These are phyloP conservation scores for Mikania micrantha DNA, from an alignment of 129 eudicot genomes.

Conservation along the genomic window DNA sequence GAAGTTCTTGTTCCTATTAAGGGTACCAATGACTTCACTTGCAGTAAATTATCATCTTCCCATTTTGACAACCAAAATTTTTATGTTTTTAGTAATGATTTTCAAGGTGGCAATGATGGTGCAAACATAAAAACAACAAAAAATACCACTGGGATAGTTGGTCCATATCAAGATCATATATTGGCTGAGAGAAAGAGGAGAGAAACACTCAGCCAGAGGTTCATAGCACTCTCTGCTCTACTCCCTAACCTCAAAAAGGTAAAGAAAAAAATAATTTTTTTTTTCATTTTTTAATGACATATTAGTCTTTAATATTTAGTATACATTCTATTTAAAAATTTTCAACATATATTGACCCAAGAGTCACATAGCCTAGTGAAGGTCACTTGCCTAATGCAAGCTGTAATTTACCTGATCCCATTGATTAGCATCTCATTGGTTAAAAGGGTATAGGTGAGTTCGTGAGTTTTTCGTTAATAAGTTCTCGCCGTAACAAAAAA, in stretches of 20 bases:
- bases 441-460: no score
- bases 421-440: no score
- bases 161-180: conserved; percentile 43
- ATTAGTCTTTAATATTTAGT: not conserved
- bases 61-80: conserved; percentile 1
- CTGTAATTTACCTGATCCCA: no score
- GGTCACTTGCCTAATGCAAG: not conserved
- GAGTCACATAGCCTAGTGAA: not conserved
- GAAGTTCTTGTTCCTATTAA: conserved; percentile 31
- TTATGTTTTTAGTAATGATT: not conserved
- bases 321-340: not conserved
- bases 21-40: conserved; percentile 1
- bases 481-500: no score
- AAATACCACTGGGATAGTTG: not conserved
- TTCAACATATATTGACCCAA: not conserved
- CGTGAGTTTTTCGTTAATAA: no score
- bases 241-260: conserved; percentile 76
- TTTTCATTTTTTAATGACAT: not conserved
- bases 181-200: conserved; percentile 57
- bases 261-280: not conserved
- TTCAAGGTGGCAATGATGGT: conserved; percentile 2
- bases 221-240: conserved; percentile 54
- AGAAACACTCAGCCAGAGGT: conserved; percentile 43
- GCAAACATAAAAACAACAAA: not conserved
- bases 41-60: not conserved